Base-by-base conservation (phyloP, 768 basidiomycete species). In the Termitomyces sp. region DNA sequence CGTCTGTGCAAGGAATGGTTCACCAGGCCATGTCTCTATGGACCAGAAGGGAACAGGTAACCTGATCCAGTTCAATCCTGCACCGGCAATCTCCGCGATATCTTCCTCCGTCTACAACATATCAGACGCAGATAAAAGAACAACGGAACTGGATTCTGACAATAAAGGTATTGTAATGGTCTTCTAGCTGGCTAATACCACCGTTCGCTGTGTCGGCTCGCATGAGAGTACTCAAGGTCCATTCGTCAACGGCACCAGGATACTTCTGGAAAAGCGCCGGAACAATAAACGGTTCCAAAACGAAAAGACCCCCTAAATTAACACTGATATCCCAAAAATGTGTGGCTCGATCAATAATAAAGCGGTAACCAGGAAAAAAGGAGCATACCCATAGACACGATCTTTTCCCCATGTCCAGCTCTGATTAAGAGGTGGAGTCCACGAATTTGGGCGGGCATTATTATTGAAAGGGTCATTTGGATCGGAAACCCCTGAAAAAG, bases 11-110 rank as follows among this genome's bases (percentile, higher is more conserved):
- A 94, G 75, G 77, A 89, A 94, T 14, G 93, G 93, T 70, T 95
- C 92, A 48, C 81, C 82, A n/a, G 77, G 73, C 77, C 84, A 84
- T 5, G 60, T 71, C 59, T 89, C 87, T 63, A 94, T 83, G 3
- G 88, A 89, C 93, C 93, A 95, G 74, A 82, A 95, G 3, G 91
- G 89, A 47, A 95, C 82, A 1, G 92, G 90, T 20, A 95, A 68
- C 12, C 91, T 82, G 58, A 95, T 75, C 86, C 89, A 95, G 74
- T 92, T 94, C 58, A 96, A 73, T 13, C 94, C 95, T 20, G 92
- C 93, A 14, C 84, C 89, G 48, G 94, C 92, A 60, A 97, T 95
- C 68, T 88, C 79, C 40, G 93, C 93, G 61, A 95, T 86, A 74
- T 96, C 94, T 74, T 90, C 76, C 71, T 96, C 94, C 51, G 93